Conservation (phyloP, 2,329 filamentous ascomycete species). For the Claviceps paspali region DNA sequence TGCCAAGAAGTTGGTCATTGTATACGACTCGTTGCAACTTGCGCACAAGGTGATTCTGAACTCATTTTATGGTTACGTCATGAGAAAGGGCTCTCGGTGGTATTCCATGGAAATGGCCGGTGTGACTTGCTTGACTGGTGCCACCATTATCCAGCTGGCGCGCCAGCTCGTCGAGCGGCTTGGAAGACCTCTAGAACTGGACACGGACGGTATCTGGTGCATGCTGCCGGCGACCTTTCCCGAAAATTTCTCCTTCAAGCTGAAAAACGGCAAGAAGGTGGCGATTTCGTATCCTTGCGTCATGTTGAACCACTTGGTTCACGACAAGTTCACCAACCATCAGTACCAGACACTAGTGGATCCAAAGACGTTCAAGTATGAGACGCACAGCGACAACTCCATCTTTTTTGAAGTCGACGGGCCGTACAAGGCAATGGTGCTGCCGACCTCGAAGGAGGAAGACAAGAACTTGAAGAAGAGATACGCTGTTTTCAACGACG, state of each 20-base stretch:
- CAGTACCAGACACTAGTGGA: slow-evolving; percentile 90
- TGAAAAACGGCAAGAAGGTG: slow-evolving; percentile 92
- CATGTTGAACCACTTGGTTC: slow-evolving; percentile 96
- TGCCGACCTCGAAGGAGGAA: slow-evolving; percentile 95
- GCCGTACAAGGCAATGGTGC: slow-evolving; percentile 91
- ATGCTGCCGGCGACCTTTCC: slow-evolving; percentile 94
- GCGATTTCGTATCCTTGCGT: slow-evolving; percentile 96
- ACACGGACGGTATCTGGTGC: slow-evolving; percentile 99
- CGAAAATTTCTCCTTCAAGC: slow-evolving; percentile 86
- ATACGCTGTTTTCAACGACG: slow-evolving; percentile 97
- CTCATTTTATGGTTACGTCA: slow-evolving; percentile 98
- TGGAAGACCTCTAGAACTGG: slow-evolving; percentile 80
- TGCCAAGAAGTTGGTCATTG: slow-evolving; percentile 95
- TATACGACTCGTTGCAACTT: slow-evolving; percentile 90
- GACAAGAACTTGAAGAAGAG: slow-evolving; percentile 99
- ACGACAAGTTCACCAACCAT: slow-evolving; percentile 88
- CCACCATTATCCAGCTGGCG: slow-evolving; percentile 92
- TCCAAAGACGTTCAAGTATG: slow-evolving; percentile 67
- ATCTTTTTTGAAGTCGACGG: slow-evolving; percentile 99
- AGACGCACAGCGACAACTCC: slow-evolving; percentile 95
- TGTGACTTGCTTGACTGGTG: slow-evolving; percentile 91
- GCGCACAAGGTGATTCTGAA: slow-evolving; percentile 99
- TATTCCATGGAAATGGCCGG: slow-evolving; percentile 99
- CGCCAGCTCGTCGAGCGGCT: slow-evolving; percentile 86
- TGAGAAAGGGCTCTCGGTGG: slow-evolving; percentile 97